Evolutionary conservation across 1,284 basidiomycete genomes (phyloP), one percentile per base, ranked within the genome.

Genomic region (Tilletia caries): DNA sequence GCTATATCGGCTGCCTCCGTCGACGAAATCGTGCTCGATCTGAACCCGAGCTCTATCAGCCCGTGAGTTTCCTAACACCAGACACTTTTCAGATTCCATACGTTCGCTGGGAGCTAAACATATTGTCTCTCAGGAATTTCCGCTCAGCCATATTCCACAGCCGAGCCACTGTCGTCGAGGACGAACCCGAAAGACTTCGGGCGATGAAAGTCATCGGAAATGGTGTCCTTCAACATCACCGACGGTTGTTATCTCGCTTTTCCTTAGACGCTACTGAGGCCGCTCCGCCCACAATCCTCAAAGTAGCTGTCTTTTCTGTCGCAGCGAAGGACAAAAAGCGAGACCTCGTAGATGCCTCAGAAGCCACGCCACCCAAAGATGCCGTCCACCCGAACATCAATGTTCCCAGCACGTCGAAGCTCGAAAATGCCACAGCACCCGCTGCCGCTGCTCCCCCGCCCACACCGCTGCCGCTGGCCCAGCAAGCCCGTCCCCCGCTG

Each of bases 371-470:
- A n/a, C n/a, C n/a, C n/a, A n/a, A n/a, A n/a, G n/a, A n/a, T n/a
- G n/a, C n/a, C n/a, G n/a, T 41, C 37, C 37, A 41, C 10, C 37
- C 15, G 37, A 41, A 50, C 1, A 62, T 2, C 32, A 1, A 62
- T n/a, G 18, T n/a, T 27, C 58, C 58, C 58, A 62, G 29, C 58
- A 62, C 34, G 58, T 62, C 50, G 37, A 70, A 66, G 69, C 69
- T 65, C 34, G 69, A 70, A 64, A 65, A 71, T 60, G 44, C 62
- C 32, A 58, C 68, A 33, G 58, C 27, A 20, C 79, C 71, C 77
- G 77, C 65, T 41, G 37, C 37, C 37, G 15, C 8, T 41, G 73
- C 77, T 58, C 70, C 77, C 72, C 74, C 72, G 69, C 70, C 75
- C 66, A 71, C 75, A n/a, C n/a, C n/a, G n/a, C n/a, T 29, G 37